These are phyloP conservation scores for Hydrangea macrophylla DNA, from an alignment of 148 eudicot species.

Conservation along the genomic window DNA sequence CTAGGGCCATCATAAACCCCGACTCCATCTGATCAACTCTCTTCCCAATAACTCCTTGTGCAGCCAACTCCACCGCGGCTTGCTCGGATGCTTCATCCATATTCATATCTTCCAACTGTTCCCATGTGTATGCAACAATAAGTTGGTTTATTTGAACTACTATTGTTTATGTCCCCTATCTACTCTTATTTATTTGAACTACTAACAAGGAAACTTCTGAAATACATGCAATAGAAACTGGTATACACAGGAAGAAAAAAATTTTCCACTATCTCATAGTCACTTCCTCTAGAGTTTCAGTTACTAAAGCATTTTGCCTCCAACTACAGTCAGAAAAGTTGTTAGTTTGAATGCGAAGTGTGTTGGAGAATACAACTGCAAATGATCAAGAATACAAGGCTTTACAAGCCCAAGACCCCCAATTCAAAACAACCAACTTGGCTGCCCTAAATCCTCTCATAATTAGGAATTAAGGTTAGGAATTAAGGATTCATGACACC, in stretches of 20 bases:
- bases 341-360: neutral
- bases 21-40: slow-evolving; percentile 97
- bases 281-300: neutral
- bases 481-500: neutral
- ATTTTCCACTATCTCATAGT: no score
- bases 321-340: neutral
- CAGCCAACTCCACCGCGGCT: slow-evolving; percentile 85
- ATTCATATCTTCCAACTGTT: slow-evolving; percentile 85
- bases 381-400: no score
- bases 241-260: no score
- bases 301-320: neutral
- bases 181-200: no score
- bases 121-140: slow-evolving; percentile 4
- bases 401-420: neutral
- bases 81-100: slow-evolving; percentile 88
- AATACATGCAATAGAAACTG: neutral
- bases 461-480: neutral
- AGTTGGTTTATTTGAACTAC: neutral
- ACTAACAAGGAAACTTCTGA: neutral
- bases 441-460: neutral
- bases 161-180: no score
- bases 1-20: slow-evolving; percentile 96
- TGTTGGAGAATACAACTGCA: neutral
- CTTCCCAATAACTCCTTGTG: slow-evolving; percentile 97
- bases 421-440: neutral